Base-by-base conservation (phyloP, 148 eudicot species). In the Fagopyrum esculentum region DNA sequence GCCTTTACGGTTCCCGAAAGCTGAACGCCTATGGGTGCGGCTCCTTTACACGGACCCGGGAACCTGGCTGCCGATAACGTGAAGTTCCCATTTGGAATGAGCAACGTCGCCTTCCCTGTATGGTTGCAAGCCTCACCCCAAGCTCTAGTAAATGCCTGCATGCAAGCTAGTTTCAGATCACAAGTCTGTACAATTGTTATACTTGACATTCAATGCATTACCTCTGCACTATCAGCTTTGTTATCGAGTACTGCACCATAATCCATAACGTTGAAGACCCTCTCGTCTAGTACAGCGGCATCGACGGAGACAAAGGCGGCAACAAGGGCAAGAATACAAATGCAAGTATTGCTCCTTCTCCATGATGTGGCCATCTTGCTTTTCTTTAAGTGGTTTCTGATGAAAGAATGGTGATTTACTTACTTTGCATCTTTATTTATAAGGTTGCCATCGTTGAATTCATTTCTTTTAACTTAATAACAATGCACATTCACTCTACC, bases 91-190 rank as follows among this genome's bases (percentile, higher is more conserved):
- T 54, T 59, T 0, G 88, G 88, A 7, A 85, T 45, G 4, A 81
- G 40, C 16, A 85, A 44, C 11, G 75, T 81, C 2, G 88, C 79
- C n/a, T 22, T 66, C 16, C 82, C 82, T 0, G 43, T 22, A 47
- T 52, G 69, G 35, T 77, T 8, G 55, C 88, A 85, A 10, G 88
- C 86, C 26, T 86, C 86, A 15, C 73, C 77, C 88, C 88, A 85
- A 40, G 86, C 82, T 4, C 59, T 43, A 6, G 79, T 46, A 72
- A 85, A 77, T 40, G 79, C 81, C 88, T 85, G 74, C 61, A 56
- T 5, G 71, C 17, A 59, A 17, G 19, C 17, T 45, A 69, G 8
- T 35, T 35, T 22, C 26, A 35, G 40, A 35, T 2, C 26, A 22
- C 40, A 2, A 35, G 40, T 35, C 6, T n/a, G 5, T 40, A 30